These are phyloP conservation scores for Ophiobolus disseminans DNA, from an alignment of 2,329 filamentous ascomycete species.

Conservation along the genomic window DNA sequence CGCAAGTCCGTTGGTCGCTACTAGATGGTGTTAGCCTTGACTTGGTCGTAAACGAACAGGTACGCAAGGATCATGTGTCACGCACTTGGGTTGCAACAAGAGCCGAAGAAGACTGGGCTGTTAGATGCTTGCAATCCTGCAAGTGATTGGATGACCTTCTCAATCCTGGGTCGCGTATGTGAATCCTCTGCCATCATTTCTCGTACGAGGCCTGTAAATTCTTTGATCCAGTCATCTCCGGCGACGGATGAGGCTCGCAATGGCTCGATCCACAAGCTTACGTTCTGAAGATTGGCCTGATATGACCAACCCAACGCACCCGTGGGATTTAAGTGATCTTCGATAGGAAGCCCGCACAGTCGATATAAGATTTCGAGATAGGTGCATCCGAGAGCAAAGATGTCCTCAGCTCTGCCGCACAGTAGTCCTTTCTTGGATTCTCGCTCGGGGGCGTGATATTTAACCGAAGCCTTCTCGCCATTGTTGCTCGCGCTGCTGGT, in stretches of 20 bases:
- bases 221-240: not conserved
- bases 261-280: not conserved
- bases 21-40: too few relatives aligned
- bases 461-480: not conserved
- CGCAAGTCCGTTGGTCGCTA: too few relatives aligned
- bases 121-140: not conserved
- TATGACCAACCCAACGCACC: not conserved
- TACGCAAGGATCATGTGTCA: too few relatives aligned
- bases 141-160: not conserved
- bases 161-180: not conserved
- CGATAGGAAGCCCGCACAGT: not conserved
- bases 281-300: slow-evolving; percentile 1
- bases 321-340: not conserved
- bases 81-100: not conserved
- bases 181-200: not conserved
- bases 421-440: slow-evolving; percentile 6
- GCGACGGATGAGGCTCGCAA: slow-evolving; percentile 13
- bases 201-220: not conserved
- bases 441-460: not conserved
- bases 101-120: not conserved
- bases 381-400: slow-evolving; percentile 31
- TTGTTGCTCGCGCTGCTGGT: not conserved
- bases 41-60: too few relatives aligned
- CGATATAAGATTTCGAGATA: slow-evolving; percentile 21
- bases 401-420: slow-evolving; percentile 24